These are phyloP conservation scores for Saksenaea vasiformis DNA, from an alignment of 371 early-diverging fungal genomes.

Conservation along the genomic window DNA sequence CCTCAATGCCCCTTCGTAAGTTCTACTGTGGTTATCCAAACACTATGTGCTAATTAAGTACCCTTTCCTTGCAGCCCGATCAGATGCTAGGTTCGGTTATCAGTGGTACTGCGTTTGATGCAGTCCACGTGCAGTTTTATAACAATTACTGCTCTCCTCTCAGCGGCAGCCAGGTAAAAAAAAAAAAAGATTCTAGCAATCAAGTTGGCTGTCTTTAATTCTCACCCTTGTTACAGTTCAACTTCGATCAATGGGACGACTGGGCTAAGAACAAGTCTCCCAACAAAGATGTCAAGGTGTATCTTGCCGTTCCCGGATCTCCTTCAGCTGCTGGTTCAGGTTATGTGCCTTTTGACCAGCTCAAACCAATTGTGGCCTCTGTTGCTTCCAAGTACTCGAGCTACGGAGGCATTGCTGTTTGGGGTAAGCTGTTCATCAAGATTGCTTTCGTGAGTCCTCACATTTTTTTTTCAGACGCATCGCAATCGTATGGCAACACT, in stretches of 20 bases:
- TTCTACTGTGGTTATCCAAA: background rate
- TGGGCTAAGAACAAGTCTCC: conserved; percentile 63
- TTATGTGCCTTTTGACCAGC: conserved; percentile 32
- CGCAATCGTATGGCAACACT: conserved; percentile 42
- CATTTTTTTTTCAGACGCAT: conserved; percentile 31
- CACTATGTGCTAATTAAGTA: background rate
- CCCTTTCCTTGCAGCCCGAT: conserved; percentile 32
- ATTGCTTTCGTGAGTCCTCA: background rate
- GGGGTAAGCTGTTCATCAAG: conserved; percentile 33
- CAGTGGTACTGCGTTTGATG: conserved; percentile 49
- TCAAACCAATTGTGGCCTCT: conserved; percentile 26
- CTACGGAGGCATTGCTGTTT: conserved; percentile 66
- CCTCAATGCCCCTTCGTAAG: conserved; percentile 55
- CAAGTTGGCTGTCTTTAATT: background rate
- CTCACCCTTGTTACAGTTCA: conserved; percentile 20
- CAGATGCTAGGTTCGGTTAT: conserved; percentile 49
- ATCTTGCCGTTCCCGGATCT: conserved; percentile 64
- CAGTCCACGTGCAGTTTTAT: conserved; percentile 55
- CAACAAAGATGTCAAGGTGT: conserved; percentile 63
- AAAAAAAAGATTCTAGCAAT: conserved; percentile 18
- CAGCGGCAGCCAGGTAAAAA: conserved; percentile 27
- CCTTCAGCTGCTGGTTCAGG: conserved; percentile 44
- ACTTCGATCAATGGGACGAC: conserved; percentile 59
- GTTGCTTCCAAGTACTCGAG: conserved; percentile 37
- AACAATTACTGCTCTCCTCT: conserved; percentile 33